Conservation (phyloP, 495 filamentous ascomycete species). For the Aspergillus mulundensis region DNA sequence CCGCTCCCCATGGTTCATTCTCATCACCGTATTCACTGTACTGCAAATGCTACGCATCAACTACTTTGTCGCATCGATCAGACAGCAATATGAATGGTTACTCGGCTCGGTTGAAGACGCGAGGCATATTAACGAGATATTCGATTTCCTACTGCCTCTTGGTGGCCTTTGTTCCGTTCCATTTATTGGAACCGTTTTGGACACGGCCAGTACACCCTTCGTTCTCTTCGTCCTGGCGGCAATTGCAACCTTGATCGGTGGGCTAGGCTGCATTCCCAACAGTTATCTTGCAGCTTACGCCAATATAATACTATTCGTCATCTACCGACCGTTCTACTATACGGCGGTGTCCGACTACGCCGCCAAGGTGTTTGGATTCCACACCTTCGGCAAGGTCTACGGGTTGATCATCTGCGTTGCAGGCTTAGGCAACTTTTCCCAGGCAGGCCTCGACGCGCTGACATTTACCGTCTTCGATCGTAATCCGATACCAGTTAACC, state of each 20-base stretch:
- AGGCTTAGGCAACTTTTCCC: conserved; percentile 82
- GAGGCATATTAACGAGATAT: conserved; percentile 71
- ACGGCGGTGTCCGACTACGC: conserved; percentile 68
- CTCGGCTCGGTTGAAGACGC: conserved; percentile 58
- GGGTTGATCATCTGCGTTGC: conserved; percentile 89
- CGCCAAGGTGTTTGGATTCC: conserved; percentile 95
- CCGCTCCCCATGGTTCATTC: conserved; percentile 75
- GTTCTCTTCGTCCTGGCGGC: conserved; percentile 71
- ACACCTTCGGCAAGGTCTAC: conserved; percentile 92
- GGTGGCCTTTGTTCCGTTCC: conserved; percentile 83
- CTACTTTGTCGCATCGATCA: conserved; percentile 92
- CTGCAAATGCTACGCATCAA: conserved; percentile 95
- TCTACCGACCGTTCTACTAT: conserved; percentile 53
- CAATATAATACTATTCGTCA: conserved; percentile 73
- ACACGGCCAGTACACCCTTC: conserved; percentile 68
- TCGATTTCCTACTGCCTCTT: conserved; percentile 83
- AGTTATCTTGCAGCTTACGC: conserved; percentile 66
- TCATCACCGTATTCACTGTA: conserved; percentile 84
- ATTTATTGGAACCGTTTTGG: conserved; percentile 81
- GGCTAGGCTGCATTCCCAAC: conserved; percentile 70
- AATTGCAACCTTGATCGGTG: conserved; percentile 70
- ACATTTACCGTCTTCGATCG: conserved; percentile 68
- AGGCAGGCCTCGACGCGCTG: conserved; percentile 75
- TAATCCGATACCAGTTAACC: conserved; percentile 77
- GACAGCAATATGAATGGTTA: conserved; percentile 77